These are phyloP conservation scores for Linum tenue DNA, from an alignment of 345 rosid species.

Conservation along the genomic window DNA sequence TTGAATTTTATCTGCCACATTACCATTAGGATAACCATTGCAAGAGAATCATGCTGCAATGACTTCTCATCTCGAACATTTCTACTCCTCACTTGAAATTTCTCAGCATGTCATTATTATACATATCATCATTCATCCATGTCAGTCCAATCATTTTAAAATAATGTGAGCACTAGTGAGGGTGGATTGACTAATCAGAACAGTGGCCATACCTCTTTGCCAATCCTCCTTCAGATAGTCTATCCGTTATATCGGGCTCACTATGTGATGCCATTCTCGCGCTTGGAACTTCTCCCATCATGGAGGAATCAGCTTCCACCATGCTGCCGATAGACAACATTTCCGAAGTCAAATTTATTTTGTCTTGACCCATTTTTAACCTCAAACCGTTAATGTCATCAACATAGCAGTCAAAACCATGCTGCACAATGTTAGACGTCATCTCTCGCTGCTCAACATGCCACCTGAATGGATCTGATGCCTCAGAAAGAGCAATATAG, in stretches of 20 bases:
- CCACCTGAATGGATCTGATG: slow-evolving; percentile 33
- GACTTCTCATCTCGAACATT: neutral
- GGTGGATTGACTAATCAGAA: neutral
- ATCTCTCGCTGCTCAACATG: slow-evolving; percentile 44
- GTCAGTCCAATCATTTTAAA: neutral
- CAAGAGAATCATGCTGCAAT: neutral
- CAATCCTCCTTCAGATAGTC: slow-evolving; percentile 19
- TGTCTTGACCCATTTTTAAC: slow-evolving; percentile 18
- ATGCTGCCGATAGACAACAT: slow-evolving; percentile 22
- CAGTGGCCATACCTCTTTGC: slow-evolving; percentile 26
- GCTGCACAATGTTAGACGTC: slow-evolving; percentile 40
- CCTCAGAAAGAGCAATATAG: slow-evolving; percentile 27
- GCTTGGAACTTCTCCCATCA: slow-evolving; percentile 20
- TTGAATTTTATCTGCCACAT: neutral
- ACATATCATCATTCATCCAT: neutral
- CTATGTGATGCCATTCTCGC: slow-evolving; percentile 17
- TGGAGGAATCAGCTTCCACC: slow-evolving; percentile 25
- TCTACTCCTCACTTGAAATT: too few relatives aligned
- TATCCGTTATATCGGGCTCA: slow-evolving; percentile 22
- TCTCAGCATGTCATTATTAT: too few relatives aligned
- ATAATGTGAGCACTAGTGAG: neutral
- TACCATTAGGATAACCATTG: too few relatives aligned
- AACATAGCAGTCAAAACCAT: slow-evolving; percentile 50
- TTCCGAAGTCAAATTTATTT: slow-evolving; percentile 26
- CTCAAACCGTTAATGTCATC: slow-evolving; percentile 37